Conservation (phyloP, 768 basidiomycete genomes). For the Russula compacta region DNA sequence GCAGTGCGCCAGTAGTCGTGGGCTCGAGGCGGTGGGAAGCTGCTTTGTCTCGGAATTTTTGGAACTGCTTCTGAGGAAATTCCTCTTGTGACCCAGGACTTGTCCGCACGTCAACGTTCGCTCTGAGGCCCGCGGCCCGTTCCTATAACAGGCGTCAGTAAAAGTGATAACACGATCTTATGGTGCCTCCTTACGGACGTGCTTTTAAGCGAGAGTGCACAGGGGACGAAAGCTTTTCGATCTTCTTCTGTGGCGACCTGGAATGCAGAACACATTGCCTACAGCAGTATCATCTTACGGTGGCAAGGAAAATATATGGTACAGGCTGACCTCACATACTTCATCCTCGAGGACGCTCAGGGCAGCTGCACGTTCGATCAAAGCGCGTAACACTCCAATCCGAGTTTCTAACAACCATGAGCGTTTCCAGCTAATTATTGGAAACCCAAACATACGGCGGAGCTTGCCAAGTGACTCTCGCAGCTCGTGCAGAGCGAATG, state of each 20-base stretch:
- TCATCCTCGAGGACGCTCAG: slow-evolving; percentile 8
- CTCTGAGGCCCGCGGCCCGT: slow-evolving; percentile 17
- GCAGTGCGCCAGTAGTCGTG: slow-evolving; percentile 74
- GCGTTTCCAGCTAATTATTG: neutral
- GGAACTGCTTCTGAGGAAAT: slow-evolving; percentile 21
- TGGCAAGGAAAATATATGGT: neutral
- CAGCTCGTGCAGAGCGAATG: slow-evolving; percentile 50
- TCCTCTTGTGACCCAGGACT: slow-evolving; percentile 4
- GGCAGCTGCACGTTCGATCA: slow-evolving; percentile 55
- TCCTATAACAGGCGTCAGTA: slow-evolving; percentile 17
- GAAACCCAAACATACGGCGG: slow-evolving; percentile 48
- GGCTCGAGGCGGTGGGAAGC: slow-evolving; percentile 41
- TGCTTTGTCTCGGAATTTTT: slow-evolving; percentile 3
- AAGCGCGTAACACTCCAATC: slow-evolving; percentile 68
- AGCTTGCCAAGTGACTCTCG: slow-evolving; percentile 47
- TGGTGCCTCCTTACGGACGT: slow-evolving; percentile 1
- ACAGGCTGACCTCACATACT: slow-evolving; percentile 17
- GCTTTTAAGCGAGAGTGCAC: slow-evolving; percentile 12
- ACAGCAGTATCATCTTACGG: slow-evolving; percentile 16
- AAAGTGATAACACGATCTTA: neutral
- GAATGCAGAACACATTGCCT: slow-evolving; percentile 19
- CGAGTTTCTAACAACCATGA: slow-evolving; percentile 48
- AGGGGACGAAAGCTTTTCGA: slow-evolving; percentile 12
- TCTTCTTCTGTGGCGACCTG: slow-evolving; percentile 12
- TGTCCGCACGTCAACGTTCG: neutral